Evolutionary conservation across 805 yeast species (phyloP), one percentile per base, ranked within the genome.

Genomic region (Henningerozyma blattae): DNA sequence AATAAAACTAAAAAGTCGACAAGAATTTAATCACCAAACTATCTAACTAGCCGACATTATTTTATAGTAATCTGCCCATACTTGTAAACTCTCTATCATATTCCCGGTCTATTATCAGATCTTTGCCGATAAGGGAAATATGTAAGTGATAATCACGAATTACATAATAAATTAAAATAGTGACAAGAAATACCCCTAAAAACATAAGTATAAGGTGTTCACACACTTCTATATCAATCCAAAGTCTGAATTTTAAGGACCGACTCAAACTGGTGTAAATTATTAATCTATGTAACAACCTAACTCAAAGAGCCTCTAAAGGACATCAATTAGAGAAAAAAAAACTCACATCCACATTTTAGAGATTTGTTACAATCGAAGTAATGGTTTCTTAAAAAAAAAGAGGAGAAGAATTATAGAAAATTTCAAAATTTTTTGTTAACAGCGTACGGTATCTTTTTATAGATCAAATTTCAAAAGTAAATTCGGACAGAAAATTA

Each of bases 181-280:
- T 5, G 12, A 7, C 19, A 18, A 5, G 10, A 30, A 30, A 22
- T 12, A 29, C 7, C 10, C 5, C 8, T 18, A 14, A 13, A 8
- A 7, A 18, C 13, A 18, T 10, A 18, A 10, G 12, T 14, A 12
- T 17, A 15, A 28, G 16, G 36, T 52, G 56, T 51, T 33, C 35
- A 42, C 58, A 51, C 58, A 33, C 58, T 52, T 52, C 58, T 52
- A 52, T 52, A 46, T 53, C 56, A 43, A 35, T 37, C 46, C 41
- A 36, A 40, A 39, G 53, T 51, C 19, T 18, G 36, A 30, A 32
- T 31, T 32, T 33, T 26, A 41, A 36, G 38, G 39, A 36, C 40
- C 41, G 50, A 48, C 48, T 48, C 53, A 48, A 48, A 48, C 53
- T 24, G 53, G 52, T 41, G 51, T 20, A 34, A 41, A 41, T 37